Conservation (phyloP, 768 basidiomycete species). For the Cyathus striatus region DNA sequence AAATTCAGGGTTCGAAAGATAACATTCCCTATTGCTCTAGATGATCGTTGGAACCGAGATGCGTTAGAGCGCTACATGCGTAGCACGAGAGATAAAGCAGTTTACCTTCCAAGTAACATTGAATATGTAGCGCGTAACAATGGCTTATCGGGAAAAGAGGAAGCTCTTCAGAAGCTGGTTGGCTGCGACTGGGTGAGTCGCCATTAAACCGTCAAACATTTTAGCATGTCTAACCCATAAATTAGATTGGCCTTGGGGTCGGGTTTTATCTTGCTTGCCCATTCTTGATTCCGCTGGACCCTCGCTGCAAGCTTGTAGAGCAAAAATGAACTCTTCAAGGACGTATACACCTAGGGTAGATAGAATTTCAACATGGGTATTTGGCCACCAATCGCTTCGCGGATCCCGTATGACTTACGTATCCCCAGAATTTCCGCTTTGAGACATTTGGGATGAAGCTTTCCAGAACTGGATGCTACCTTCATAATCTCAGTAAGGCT, state of each 20-base stretch:
- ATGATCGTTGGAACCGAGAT: conserved; percentile 53
- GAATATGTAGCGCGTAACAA: conserved; percentile 64
- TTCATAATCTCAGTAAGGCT: too few relatives aligned
- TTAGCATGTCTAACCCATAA: not conserved
- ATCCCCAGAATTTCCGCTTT: too few relatives aligned
- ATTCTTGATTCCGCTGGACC: conserved; percentile 60
- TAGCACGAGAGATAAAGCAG: conserved; percentile 48
- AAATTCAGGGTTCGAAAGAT: conserved; percentile 47
- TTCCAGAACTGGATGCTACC: too few relatives aligned
- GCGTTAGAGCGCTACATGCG: conserved; percentile 55
- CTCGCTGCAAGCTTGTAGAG: conserved; percentile 50
- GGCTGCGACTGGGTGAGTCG: conserved; percentile 42
- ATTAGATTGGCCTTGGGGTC: conserved; percentile 54
- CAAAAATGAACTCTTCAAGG: conserved; percentile 77
- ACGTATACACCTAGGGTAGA: conserved; percentile 58
- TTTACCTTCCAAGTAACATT: conserved; percentile 65
- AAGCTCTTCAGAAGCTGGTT: conserved; percentile 40
- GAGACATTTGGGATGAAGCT: too few relatives aligned
- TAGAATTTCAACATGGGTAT: too few relatives aligned
- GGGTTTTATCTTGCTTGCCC: conserved; percentile 64
- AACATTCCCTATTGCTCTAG: conserved; percentile 56
- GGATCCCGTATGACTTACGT: too few relatives aligned
- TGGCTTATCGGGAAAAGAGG: conserved; percentile 40
- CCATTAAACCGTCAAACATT: not conserved
- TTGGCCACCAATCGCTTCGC: too few relatives aligned